Base-by-base conservation (phyloP, 306 rosid genomes). In the Malus domestica region DNA sequence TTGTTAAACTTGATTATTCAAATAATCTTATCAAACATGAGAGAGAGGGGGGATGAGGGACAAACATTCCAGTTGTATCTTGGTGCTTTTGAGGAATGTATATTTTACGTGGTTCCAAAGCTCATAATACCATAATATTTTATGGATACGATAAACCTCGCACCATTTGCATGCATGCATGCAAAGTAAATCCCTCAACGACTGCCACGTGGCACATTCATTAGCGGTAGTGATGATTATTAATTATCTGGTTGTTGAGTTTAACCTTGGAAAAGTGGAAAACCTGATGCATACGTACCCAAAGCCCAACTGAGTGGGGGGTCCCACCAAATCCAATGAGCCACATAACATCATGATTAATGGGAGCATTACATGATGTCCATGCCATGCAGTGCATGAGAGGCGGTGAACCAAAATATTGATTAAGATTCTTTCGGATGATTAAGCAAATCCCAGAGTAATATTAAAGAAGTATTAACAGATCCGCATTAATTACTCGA, bases 61-160 rank as follows among this genome's bases (percentile, higher is more conserved):
- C 93, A 90, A 85, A 95, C 97, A 94, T 92, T 92, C 96, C 93
- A 89, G 97, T 87, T 92, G 96, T 88, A 81, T 85, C 87, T 90
- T 77, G 96, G 81, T 92, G 90, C 98, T 95, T 95, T 95, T 92
- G 98, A 92, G 97, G 95, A 84, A 83, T 72, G 85, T 69, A 80
- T 67, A 52, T 78, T 38, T 58, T 67, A 30, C 70, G 70, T 33
- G 70, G 70, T 85, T 82, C 91, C 91, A 84, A 85, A 74, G 94
- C 84, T 83, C 78, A 80, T 80, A 74, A 80, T 80, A 78, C 79
- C 45, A 44, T 4, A 19, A 19, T 10, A 66, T 33, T 65, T 65
- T 65, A 6, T 14, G 42, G 68, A 33, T 15, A 63, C 68, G 15
- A 63, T 30, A 33, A 35, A 9, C 45, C 66, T 27, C 68, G 38